Evolutionary conservation across 345 rosid species (phyloP).

Genomic region (Rhizophora mangle): DNA sequence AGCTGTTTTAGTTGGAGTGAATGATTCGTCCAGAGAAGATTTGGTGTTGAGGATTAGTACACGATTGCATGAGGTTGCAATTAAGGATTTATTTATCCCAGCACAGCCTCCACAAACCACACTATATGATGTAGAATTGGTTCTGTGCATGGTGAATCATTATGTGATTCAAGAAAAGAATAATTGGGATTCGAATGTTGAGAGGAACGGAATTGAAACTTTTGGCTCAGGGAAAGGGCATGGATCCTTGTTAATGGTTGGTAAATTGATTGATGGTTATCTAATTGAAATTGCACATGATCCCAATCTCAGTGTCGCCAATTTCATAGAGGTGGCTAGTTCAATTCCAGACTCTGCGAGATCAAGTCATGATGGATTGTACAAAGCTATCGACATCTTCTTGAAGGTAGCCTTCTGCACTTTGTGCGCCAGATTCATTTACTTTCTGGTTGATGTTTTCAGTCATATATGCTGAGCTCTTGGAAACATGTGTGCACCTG

Average conservation of each 20-base stretch:
- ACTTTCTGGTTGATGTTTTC: not conserved
- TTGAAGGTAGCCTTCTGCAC: slow-evolving; percentile 51
- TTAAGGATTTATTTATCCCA: slow-evolving; percentile 59
- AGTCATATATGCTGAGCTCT: not conserved
- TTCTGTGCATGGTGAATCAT: slow-evolving; percentile 46
- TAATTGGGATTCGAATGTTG: slow-evolving; percentile 28
- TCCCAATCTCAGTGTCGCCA: slow-evolving; percentile 41
- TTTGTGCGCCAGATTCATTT: not conserved
- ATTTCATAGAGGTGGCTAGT: slow-evolving; percentile 53
- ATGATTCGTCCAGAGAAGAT: slow-evolving; percentile 48
- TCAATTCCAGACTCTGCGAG: slow-evolving; percentile 71
- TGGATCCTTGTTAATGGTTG: slow-evolving; percentile 54
- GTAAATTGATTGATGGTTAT: slow-evolving; percentile 68
- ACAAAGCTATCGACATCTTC: slow-evolving; percentile 77
- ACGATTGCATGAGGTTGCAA: slow-evolving; percentile 70
- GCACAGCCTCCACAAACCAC: slow-evolving; percentile 44
- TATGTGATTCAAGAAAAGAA: slow-evolving; percentile 44
- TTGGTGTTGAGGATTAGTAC: slow-evolving; percentile 54
- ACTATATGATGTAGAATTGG: slow-evolving; percentile 62
- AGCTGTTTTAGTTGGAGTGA: slow-evolving; percentile 55
- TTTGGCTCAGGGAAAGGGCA: slow-evolving; percentile 38
- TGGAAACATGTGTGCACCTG: not conserved
- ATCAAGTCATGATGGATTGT: slow-evolving; percentile 67
- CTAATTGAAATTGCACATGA: slow-evolving; percentile 55
- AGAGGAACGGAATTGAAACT: slow-evolving; percentile 35